These are phyloP conservation scores for Camellia oleifera DNA, from an alignment of 179 eudicot species.

Conservation along the genomic window DNA sequence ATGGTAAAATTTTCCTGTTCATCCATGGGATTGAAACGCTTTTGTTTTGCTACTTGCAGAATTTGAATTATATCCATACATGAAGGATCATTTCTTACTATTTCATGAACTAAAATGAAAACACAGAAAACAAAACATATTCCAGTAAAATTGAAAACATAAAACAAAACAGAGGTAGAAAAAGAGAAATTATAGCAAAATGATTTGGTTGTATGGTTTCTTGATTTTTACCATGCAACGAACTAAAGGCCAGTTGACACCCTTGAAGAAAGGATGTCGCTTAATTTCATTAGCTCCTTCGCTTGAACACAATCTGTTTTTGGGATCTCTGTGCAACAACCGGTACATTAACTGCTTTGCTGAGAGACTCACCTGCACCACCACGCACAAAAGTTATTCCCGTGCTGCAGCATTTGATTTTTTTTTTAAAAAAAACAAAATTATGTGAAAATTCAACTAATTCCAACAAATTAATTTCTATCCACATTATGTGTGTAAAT, in stretches of 20 bases:
- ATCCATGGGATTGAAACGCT: no score
- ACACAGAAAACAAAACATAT: background rate
- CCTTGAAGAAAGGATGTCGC: constrained; percentile 81
- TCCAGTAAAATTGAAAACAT: no score
- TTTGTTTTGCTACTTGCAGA: no score
- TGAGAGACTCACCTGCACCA: constrained; percentile 67
- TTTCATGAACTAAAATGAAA: background rate
- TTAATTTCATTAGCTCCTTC: constrained; percentile 95
- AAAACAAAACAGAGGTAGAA: no score
- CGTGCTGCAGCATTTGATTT: no score
- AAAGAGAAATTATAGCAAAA: no score
- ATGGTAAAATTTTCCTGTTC: no score
- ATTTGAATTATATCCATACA: no score
- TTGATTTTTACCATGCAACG: constrained; percentile 70
- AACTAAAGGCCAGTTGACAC: constrained; percentile 86
- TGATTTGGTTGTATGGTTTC: background rate
- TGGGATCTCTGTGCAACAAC: constrained; percentile 83
- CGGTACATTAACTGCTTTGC: constrained; percentile 76
- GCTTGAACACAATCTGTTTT: constrained; percentile 70
- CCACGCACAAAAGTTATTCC: background rate
- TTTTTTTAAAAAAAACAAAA: no score
- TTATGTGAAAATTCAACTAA: no score
- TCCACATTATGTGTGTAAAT: background rate
- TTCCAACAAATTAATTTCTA: background rate
- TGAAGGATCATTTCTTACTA: no score